Evolutionary conservation across 2,329 filamentous ascomycete species (phyloP).

Genomic region (Setomelanomma holmii): DNA sequence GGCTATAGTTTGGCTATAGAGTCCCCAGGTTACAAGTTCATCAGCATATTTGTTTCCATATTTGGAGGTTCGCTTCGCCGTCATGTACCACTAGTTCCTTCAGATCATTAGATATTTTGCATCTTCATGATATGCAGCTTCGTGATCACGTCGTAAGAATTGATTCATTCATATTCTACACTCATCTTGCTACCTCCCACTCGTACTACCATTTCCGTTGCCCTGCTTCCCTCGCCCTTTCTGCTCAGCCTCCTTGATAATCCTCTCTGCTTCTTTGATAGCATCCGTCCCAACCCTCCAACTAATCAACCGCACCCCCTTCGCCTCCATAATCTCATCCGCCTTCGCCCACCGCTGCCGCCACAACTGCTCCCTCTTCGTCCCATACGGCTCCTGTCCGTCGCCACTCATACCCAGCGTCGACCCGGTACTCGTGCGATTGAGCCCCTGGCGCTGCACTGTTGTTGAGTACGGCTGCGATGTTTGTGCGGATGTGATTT

Average conservation of each 20-base stretch:
- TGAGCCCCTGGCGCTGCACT: slow-evolving; percentile 23
- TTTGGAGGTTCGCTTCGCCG: too few species aligned
- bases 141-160: too few species aligned
- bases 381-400: slow-evolving; percentile 48
- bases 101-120: too few species aligned
- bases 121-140: too few species aligned
- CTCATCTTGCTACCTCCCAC: background rate
- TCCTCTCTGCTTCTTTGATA: slow-evolving; percentile 67
- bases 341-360: slow-evolving; percentile 70
- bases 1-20: too few species aligned
- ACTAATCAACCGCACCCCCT: slow-evolving; percentile 72
- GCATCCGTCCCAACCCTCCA: slow-evolving; percentile 79
- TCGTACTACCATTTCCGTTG: background rate
- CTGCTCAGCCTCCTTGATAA: slow-evolving; percentile 68
- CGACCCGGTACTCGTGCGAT: slow-evolving; percentile 35
- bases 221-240: slow-evolving; percentile 45
- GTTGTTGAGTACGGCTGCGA: slow-evolving; percentile 39
- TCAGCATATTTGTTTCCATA: too few species aligned
- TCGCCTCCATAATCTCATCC: slow-evolving; percentile 66
- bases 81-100: too few species aligned
- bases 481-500: slow-evolving; percentile 20
- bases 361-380: slow-evolving; percentile 78
- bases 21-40: too few species aligned
- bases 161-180: too few species aligned
- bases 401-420: slow-evolving; percentile 28